Base-by-base conservation (phyloP, 345 rosid species). In the Murraya koenigii region DNA sequence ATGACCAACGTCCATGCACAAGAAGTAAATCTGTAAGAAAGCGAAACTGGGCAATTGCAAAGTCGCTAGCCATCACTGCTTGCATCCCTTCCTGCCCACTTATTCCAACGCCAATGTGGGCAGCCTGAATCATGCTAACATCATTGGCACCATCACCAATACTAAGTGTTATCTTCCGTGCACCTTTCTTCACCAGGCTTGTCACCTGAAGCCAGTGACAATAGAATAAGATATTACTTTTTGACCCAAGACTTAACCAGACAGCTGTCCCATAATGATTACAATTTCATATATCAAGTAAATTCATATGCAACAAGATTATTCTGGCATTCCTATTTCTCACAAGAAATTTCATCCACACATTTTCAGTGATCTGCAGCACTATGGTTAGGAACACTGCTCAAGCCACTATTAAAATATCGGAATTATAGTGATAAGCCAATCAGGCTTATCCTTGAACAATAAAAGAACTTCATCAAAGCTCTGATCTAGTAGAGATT, bases 41-140 rank as follows among this genome's bases (percentile, higher is more conserved):
- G 67, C 97, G 92, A 81, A 94, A 97, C 84, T 97, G 99, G 59
- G 99, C 98, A 84, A 97, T 94, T 75, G 99, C 95, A 88, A 94
- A 97, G 84, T 97, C 99, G 90, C 99, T 97, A 69, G 99, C 99
- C 98, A 97, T 97, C 82, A 94, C 99, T 64, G 98, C 99, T 87
- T 97, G 97, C 98, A 94, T 94, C 77, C 99, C 99, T 84, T 97
- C 99, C 87, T 89, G 44, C 75, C 99, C 99, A 82, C 99, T 97
- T 82, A 97, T 97, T 79, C 99, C 99, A 76, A 97, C 82, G 61
- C 99, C 98, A 84, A 97, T 93, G 85, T 97, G 99, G 82, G 99
- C 98, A 44, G 99, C 99, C 86, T 97, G 99, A 83, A 97, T 97
- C 99, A 97, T 97, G 89, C 98, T 94, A 81, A 97, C 99, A 82